Evolutionary conservation across 164 flowering plant species (phyloP).

Genomic region (Vitis amurensis): DNA sequence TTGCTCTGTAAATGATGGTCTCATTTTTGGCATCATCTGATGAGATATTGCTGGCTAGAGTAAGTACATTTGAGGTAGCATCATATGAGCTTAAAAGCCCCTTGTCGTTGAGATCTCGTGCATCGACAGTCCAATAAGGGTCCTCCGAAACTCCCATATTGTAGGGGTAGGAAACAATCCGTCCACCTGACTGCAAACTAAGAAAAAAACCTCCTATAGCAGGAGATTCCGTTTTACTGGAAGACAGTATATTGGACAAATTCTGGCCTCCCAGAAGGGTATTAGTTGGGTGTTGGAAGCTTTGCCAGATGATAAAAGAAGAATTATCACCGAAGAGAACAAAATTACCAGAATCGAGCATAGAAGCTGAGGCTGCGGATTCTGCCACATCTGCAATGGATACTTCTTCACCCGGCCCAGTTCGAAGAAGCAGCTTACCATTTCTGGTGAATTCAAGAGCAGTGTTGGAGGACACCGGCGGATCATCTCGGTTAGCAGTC

Average conservation of each 20-base stretch:
- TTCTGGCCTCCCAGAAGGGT: not conserved
- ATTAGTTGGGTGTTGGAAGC: constrained; percentile 2
- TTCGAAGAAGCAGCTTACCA: not conserved
- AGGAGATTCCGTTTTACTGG: not conserved
- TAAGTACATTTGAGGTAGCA: no score
- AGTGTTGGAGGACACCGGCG: constrained; percentile 2
- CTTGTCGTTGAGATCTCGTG: no score
- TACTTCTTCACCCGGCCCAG: not conserved
- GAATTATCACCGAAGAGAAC: not conserved
- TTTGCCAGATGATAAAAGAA: not conserved
- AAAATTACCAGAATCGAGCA: constrained; percentile 6
- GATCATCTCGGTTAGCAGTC: constrained; percentile 1
- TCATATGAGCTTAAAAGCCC: no score
- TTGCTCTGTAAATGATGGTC: constrained; percentile 1
- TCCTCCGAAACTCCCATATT: no score
- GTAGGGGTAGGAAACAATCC: no score
- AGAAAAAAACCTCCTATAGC: not conserved
- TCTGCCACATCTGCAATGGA: not conserved
- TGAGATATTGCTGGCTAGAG: no score
- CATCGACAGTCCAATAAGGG: no score
- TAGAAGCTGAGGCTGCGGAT: not conserved
- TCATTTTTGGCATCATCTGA: no score
- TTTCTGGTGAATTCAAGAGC: not conserved
- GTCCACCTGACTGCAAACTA: not conserved
- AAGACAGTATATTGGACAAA: not conserved